Evolutionary conservation across 202 grass and related monocot species (phyloP), one percentile per base, ranked within the genome.

Genomic region (Thinopyrum obtusiflorum): DNA sequence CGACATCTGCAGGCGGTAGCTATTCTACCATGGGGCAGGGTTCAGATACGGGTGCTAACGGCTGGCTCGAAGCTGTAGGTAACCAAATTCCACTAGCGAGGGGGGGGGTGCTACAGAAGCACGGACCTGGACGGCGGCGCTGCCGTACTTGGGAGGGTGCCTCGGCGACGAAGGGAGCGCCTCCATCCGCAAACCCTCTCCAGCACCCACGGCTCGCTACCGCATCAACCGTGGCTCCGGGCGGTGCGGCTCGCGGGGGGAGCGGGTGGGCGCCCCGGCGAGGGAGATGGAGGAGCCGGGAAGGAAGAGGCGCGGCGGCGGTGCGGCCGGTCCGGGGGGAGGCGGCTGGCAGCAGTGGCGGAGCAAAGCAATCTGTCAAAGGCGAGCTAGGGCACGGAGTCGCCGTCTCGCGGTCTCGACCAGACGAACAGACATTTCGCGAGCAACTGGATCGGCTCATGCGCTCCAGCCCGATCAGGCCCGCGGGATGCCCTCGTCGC

Each of bases 81-180:
- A 21, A 61, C 51, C 24, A 51, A 74, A 74, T 18, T 18, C 71
- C 24, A 29, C 1, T 1, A 29, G 46, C 4, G 71, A 49, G 23
- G 36, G 2, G 37, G 32, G 40, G 24, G 3, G 1, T 28, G 6
- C 18, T 39, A 23, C 5, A 3, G 40, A 28, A 31, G 23, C 9
- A 65, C 73, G 44, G 60, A 78, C 82, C 83, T 78, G 83, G 46
- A 85, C 83, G 63, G 55, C 61, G 63, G 74, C 83, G 46, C 63
- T 85, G 46, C 23, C 74, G 23, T 85, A 85, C 83, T 85, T 85
- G 74, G 73, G 83, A 85, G 83, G 83, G 15, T 85, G 83, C 83
- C 83, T 85, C 61, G 74, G 74, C 61, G 83, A 78, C 21, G 83
- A 78, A 78, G 73, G 74, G 63, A 85, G 73, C 32, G 31, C 74